A percentile compares a stretch with the other conserved stretches of the same genome.
Evolutionary conservation across 345 rosid genomes (phyloP).

Genomic region (Lumnitzera littorea): DNA sequence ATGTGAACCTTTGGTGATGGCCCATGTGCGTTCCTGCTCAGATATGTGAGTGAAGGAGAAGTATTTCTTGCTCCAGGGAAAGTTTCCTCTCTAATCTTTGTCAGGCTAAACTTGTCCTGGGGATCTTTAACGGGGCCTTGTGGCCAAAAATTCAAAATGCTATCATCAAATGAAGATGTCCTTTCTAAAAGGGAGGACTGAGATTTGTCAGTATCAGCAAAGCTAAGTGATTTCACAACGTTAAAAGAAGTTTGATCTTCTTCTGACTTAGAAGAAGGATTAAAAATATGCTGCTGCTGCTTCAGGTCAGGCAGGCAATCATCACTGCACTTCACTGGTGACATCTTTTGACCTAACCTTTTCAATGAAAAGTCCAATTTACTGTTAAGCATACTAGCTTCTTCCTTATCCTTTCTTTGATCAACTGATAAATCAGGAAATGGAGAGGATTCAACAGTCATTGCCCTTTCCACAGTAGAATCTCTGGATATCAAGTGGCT

Average conservation of each 20-base stretch:
- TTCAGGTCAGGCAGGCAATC: conserved; percentile 19
- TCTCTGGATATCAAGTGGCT: too few species aligned
- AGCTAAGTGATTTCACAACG: conserved; percentile 9
- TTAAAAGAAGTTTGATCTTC: conserved; percentile 16
- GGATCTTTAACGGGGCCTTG: neutral
- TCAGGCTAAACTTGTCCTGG: neutral
- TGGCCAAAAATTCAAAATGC: neutral
- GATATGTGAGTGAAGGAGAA: conserved; percentile 5
- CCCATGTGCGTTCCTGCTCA: neutral
- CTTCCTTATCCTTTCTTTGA: conserved; percentile 10
- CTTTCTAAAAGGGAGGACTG: neutral
- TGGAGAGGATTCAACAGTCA: conserved; percentile 12
- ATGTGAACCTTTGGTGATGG: conserved; percentile 3
- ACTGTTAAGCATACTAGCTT: conserved; percentile 15
- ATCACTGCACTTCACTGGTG: conserved; percentile 17
- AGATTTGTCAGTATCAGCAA: neutral
- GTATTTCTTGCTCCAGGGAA: neutral
- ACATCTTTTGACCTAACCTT: conserved; percentile 21
- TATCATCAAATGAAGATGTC: conserved; percentile 1
- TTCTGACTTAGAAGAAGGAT: conserved; percentile 11
- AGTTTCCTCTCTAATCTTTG: neutral
- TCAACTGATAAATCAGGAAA: conserved; percentile 12
- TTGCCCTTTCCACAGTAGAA: too few species aligned
- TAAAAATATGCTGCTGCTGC: conserved; percentile 18
- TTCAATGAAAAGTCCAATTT: conserved; percentile 28